Percentiles rank a stretch among this genome's conserved stretches.
These are phyloP conservation scores for Ogataea zsoltii DNA, from an alignment of 805 yeast species.

Conservation along the genomic window DNA sequence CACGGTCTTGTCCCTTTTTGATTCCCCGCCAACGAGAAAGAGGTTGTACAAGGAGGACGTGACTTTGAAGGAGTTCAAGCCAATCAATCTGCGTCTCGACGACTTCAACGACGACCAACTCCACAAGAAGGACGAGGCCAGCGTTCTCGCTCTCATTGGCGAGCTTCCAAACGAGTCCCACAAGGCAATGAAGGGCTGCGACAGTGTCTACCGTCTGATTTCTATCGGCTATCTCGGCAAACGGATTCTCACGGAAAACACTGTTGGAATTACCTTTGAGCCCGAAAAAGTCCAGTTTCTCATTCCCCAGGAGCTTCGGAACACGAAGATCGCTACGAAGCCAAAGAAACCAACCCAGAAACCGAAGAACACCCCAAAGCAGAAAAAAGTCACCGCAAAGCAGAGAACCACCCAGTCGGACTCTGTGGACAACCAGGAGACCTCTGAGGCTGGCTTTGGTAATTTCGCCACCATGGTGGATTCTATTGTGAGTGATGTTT, in stretches of 20 bases:
- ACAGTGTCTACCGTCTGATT: conserved; percentile 34
- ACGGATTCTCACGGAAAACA: conserved; percentile 28
- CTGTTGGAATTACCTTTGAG: conserved; percentile 33
- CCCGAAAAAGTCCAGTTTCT: conserved; percentile 11
- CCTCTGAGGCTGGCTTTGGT: conserved; percentile 5
- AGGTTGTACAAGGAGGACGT: conserved; percentile 68
- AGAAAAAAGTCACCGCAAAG: too few species aligned
- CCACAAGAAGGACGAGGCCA: conserved; percentile 34
- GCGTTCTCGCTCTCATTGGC: conserved; percentile 36
- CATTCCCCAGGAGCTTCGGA: conserved; percentile 13
- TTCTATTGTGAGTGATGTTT: conserved; percentile 30
- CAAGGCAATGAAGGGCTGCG: conserved; percentile 32
- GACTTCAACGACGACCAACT: conserved; percentile 62
- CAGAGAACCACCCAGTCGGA: too few species aligned
- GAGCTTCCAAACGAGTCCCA: conserved; percentile 29
- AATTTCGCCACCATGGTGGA: conserved; percentile 32
- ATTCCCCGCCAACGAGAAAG: conserved; percentile 44
- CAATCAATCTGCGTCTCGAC: conserved; percentile 52
- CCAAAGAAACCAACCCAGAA: conserved; percentile 1
- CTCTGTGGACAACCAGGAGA: too few species aligned
- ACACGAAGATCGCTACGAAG: conserved; percentile 4
- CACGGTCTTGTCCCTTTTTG: conserved; percentile 10
- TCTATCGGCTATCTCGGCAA: conserved; percentile 37
- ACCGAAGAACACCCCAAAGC: too few species aligned
- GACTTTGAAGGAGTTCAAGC: conserved; percentile 56